Percentiles rank a stretch among this genome's conserved stretches.
phyloP scores from a whole-genome alignment of 202 grass and related monocot genomes.

The Hordeum pubiflorum region DNA sequence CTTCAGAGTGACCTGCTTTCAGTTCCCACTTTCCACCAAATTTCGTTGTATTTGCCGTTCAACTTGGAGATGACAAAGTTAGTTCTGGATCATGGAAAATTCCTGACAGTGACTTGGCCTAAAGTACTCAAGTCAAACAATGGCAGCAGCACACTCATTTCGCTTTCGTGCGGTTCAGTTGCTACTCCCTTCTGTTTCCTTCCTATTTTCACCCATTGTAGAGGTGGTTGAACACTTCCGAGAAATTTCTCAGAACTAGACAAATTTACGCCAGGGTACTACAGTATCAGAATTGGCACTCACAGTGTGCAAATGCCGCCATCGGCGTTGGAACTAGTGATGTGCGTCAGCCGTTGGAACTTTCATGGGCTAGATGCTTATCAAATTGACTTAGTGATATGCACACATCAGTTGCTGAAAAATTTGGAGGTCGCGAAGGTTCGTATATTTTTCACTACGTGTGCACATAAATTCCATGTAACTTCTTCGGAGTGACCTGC shows the following conservation, averaged over 20 bases:
- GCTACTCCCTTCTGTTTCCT: not conserved
- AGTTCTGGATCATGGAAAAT: not conserved
- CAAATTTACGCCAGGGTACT: not conserved
- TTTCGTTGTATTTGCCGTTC: not conserved
- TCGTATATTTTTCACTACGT: not conserved
- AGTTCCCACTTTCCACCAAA: constrained; percentile 21
- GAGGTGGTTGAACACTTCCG: not conserved
- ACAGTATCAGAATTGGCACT: not conserved
- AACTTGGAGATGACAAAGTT: not conserved
- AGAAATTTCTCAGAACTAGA: not conserved
- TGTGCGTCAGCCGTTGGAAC: not conserved
- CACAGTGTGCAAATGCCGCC: not conserved
- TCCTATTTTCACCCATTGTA: not conserved
- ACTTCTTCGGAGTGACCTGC: not conserved
- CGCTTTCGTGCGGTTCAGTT: not conserved
- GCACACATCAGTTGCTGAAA: not conserved
- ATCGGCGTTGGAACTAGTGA: not conserved
- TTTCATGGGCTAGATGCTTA: not conserved
- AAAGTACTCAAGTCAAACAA: not conserved
- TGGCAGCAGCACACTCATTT: not conserved
- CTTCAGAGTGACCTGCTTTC: constrained; percentile 2
- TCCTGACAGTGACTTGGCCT: not conserved
- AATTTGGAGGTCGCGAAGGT: not conserved
- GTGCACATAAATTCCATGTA: constrained; percentile 24
- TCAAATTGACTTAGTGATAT: not conserved